phyloP scores from a whole-genome alignment of 768 basidiomycete genomes.

The Phlegmacium glaucopus region DNA sequence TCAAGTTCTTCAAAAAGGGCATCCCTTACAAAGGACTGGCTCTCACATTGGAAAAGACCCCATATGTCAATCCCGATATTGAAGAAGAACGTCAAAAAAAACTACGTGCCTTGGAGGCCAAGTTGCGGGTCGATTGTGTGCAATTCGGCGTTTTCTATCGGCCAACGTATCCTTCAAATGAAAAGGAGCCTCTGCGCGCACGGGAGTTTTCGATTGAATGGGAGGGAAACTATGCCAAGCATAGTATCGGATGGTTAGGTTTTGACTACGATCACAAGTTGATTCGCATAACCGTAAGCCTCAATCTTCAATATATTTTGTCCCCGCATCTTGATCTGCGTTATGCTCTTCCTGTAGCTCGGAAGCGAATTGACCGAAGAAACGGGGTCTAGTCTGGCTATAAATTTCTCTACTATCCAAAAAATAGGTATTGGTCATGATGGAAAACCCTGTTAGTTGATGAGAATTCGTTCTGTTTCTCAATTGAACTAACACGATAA shows the following conservation, averaged over 20 bases:
- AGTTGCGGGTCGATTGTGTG: slow-evolving; percentile 54
- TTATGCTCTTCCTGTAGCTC: slow-evolving; percentile 38
- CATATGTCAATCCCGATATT: slow-evolving; percentile 50
- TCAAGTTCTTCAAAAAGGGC: slow-evolving; percentile 30
- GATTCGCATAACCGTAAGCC: slow-evolving; percentile 55
- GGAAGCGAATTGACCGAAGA: slow-evolving; percentile 53
- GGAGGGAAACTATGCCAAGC: slow-evolving; percentile 45
- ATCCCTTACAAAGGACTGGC: slow-evolving; percentile 14
- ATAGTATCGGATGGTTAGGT: slow-evolving; percentile 49
- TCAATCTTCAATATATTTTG: no score
- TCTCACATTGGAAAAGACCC: slow-evolving; percentile 48
- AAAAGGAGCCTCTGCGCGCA: slow-evolving; percentile 26
- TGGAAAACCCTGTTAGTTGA: slow-evolving; percentile 57
- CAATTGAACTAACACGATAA: neutral
- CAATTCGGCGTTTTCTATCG: slow-evolving; percentile 67
- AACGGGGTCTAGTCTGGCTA: slow-evolving; percentile 46
- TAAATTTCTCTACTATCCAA: slow-evolving; percentile 56
- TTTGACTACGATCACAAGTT: slow-evolving; percentile 71
- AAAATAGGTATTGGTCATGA: slow-evolving; percentile 62
- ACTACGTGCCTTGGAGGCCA: slow-evolving; percentile 39
- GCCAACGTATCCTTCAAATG: slow-evolving; percentile 25
- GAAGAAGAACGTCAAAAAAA: slow-evolving; percentile 47
- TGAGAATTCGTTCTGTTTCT: neutral
- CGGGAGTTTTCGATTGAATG: slow-evolving; percentile 72
- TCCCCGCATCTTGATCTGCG: neutral